Evolutionary conservation across 2,329 filamentous ascomycete genomes (phyloP), one percentile per base, ranked within the genome.

Genomic region (Verticillium albo-atrum): DNA sequence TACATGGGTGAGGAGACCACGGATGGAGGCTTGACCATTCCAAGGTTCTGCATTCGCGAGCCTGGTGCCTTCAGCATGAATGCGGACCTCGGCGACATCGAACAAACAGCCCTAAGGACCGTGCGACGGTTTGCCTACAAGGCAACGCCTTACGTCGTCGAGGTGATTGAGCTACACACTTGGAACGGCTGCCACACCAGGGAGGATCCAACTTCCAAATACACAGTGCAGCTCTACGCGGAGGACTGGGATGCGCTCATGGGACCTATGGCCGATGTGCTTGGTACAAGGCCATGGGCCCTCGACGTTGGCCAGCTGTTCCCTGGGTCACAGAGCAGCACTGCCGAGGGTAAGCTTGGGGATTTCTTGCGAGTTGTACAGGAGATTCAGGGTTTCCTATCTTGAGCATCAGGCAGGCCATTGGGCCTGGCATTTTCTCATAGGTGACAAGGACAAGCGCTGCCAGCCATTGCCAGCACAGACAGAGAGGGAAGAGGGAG

Each of bases 181-280:
- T 73, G 72, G 68, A 61, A 65, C 27, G 67, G 65, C 34, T 15
- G 64, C 53, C 53, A 61, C 17, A 59, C 64, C 7, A 17, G 56
- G n/a, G 25, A 20, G 6, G 4, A 60, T 5, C 64, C 71, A 10
- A 62, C 69, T 10, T 58, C 64, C 9, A 70, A 64, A 50, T 74
- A 70, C 69, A 67, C 67, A 1, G 58, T 75, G 23, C 69, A 73
- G 34, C 55, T 75, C 17, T 71, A 70, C 60, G 72, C 69, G 15
- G 60, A 62, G 52, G 68, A 74, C 53, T 77, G 74, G 74, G 73
- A 74, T n/a, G 73, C 72, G 54, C 68, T 65, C 37, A 65, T 74
- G 34, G 74, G 61, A 69, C 52, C 64, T 76, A 20, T 76, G 74
- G 74, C 59, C 62, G 54, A 27, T 15, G 20, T 37, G 20, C n/a